These are phyloP conservation scores for Halenospora varia DNA, from an alignment of 495 filamentous ascomycete species.

Conservation along the genomic window DNA sequence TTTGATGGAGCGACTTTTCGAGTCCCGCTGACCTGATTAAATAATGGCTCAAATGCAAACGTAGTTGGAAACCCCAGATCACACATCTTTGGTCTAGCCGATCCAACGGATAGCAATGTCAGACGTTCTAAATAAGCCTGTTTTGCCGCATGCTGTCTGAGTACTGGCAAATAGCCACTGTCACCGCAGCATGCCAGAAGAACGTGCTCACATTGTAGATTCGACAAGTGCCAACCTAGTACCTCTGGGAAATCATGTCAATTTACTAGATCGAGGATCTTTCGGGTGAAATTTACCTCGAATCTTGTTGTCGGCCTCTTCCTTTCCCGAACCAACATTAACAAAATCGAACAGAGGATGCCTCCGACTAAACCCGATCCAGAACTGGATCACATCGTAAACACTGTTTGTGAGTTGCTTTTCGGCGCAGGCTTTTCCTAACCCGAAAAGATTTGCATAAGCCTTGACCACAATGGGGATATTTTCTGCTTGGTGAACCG, in stretches of 20 bases:
- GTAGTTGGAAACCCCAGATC: conserved; percentile 8
- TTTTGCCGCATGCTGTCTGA: conserved; percentile 42
- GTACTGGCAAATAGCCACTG: conserved; percentile 47
- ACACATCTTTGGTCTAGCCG: not conserved
- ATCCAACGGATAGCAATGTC: not conserved
- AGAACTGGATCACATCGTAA: conserved; percentile 31
- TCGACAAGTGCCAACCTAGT: conserved; percentile 50
- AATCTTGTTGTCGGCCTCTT: conserved; percentile 54
- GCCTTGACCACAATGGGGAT: conserved; percentile 34
- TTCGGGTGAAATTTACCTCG: conserved; percentile 15
- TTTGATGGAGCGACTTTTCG: not conserved
- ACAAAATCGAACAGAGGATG: conserved; percentile 56
- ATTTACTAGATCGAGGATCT: not conserved
- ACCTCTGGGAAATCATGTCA: conserved; percentile 36
- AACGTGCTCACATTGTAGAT: conserved; percentile 55
- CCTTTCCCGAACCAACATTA: conserved; percentile 54
- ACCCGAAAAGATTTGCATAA: conserved; percentile 34
- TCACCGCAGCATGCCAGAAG: conserved; percentile 59
- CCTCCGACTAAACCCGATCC: conserved; percentile 50
- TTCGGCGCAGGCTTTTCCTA: conserved; percentile 29
- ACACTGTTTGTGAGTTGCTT: conserved; percentile 20
- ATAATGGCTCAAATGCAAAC: conserved; percentile 1
- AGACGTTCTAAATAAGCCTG: not conserved
- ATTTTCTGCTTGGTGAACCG: conserved; percentile 18
- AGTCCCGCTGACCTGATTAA: not conserved